These are phyloP conservation scores for Xanthoconium stramineum DNA, from an alignment of 768 basidiomycete species.

Conservation along the genomic window DNA sequence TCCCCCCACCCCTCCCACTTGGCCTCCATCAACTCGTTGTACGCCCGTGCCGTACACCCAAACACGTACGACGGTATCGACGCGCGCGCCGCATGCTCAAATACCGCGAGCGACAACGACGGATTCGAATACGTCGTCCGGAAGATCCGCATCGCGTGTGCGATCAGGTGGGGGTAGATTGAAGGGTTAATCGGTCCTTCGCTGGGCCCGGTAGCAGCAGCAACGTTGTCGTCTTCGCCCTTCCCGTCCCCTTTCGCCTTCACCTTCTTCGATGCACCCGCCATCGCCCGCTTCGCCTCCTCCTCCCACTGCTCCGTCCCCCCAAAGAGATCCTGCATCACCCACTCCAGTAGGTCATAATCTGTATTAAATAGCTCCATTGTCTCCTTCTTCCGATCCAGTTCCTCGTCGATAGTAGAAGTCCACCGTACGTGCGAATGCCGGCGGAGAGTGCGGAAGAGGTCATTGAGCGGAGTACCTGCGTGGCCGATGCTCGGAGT, in stretches of 20 bases:
- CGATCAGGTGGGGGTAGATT: slow-evolving; percentile 72
- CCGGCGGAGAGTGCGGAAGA: slow-evolving; percentile 55
- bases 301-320: slow-evolving; percentile 50
- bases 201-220: not conserved
- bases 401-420: slow-evolving; percentile 46
- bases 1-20: slow-evolving; percentile 85
- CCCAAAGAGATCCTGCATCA: slow-evolving; percentile 62
- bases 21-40: slow-evolving; percentile 86
- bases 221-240: not conserved
- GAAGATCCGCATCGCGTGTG: slow-evolving; percentile 73
- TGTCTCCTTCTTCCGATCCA: slow-evolving; percentile 70
- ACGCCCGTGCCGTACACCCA: slow-evolving; percentile 84
- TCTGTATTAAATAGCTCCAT: slow-evolving; percentile 71
- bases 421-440: slow-evolving; percentile 51
- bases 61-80: slow-evolving; percentile 82
- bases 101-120: slow-evolving; percentile 76
- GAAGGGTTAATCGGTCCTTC: slow-evolving; percentile 50
- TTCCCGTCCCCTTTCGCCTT: not conserved
- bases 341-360: slow-evolving; percentile 71
- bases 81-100: slow-evolving; percentile 71
- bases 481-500: slow-evolving; percentile 17
- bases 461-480: slow-evolving; percentile 36
- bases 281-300: slow-evolving; percentile 40
- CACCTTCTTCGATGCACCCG: not conserved
- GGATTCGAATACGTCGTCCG: slow-evolving; percentile 79